Percentiles rank a stretch among this genome's conserved stretches.
These are phyloP conservation scores for Pyrrhoderma noxium DNA, from an alignment of 1,284 basidiomycete species.

Conservation along the genomic window DNA sequence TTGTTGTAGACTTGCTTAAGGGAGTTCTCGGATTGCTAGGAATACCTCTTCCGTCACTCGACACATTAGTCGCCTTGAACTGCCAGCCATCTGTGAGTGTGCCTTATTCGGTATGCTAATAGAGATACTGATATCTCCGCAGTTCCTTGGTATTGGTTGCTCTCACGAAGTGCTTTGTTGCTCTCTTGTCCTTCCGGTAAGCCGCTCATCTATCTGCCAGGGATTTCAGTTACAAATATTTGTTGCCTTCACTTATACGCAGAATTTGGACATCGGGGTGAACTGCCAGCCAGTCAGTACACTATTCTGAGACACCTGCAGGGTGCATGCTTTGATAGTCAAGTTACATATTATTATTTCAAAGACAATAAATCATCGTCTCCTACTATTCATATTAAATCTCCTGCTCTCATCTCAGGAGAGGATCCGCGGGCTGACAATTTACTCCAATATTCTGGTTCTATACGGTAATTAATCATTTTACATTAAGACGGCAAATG, in stretches of 20 bases:
- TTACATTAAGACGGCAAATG: too few species aligned
- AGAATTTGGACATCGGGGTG: conserved; percentile 6
- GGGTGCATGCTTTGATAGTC: too few species aligned
- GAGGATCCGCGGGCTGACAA: not conserved
- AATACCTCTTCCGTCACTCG: conserved; percentile 3
- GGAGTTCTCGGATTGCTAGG: not conserved
- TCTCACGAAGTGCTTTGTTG: conserved; percentile 4
- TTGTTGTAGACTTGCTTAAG: not conserved
- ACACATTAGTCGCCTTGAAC: conserved; percentile 1
- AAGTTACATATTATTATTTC: too few species aligned
- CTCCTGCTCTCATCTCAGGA: conserved; percentile 9
- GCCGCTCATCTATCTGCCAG: not conserved
- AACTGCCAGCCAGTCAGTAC: conserved; percentile 2
- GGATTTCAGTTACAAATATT: too few species aligned
- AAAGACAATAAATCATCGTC: too few species aligned
- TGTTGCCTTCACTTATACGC: not conserved
- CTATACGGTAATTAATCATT: not conserved
- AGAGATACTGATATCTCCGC: not conserved
- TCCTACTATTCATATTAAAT: too few species aligned
- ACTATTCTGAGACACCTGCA: not conserved
- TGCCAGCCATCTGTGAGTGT: conserved; percentile 3
- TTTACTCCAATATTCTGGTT: not conserved
- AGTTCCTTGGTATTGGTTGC: conserved; percentile 4
- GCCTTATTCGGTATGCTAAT: too few species aligned
- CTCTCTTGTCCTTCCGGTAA: conserved; percentile 5